Conservation (phyloP, 768 basidiomycete species). For the Daedaleopsis sinensis region DNA sequence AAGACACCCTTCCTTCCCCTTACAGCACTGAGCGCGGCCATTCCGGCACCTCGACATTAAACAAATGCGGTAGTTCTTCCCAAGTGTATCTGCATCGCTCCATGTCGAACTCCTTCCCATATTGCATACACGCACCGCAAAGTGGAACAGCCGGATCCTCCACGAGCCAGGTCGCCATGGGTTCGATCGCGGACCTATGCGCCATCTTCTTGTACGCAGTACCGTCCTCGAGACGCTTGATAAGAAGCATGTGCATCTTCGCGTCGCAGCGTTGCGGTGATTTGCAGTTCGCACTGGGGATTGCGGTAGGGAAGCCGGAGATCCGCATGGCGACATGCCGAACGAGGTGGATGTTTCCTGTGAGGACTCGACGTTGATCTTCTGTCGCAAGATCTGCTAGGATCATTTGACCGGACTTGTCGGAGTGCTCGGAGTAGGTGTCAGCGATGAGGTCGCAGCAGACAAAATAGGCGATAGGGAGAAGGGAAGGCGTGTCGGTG, state of each 20-base stretch:
- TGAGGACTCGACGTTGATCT: neutral
- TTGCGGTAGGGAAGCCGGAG: neutral
- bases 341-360: neutral
- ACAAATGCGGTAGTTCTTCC: too few species aligned
- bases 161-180: too few species aligned
- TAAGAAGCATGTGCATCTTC: neutral
- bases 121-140: too few species aligned
- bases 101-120: too few species aligned
- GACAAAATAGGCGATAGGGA: neutral
- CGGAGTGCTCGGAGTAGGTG: neutral
- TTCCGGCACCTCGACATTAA: too few species aligned
- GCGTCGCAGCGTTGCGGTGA: neutral
- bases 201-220: neutral
- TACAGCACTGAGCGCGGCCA: too few species aligned
- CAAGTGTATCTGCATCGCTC: too few species aligned
- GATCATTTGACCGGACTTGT: too few species aligned
- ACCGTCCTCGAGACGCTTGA: neutral
- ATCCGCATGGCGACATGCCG: neutral
- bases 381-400: neutral
- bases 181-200: too few species aligned
- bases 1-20: too few species aligned
- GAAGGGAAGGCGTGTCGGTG: slow-evolving; percentile 2
- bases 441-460: neutral
- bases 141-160: too few species aligned
- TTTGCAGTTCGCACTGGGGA: neutral